Conservation (phyloP, 2,329 filamentous ascomycete genomes). For the Aspergillus ruber region DNA sequence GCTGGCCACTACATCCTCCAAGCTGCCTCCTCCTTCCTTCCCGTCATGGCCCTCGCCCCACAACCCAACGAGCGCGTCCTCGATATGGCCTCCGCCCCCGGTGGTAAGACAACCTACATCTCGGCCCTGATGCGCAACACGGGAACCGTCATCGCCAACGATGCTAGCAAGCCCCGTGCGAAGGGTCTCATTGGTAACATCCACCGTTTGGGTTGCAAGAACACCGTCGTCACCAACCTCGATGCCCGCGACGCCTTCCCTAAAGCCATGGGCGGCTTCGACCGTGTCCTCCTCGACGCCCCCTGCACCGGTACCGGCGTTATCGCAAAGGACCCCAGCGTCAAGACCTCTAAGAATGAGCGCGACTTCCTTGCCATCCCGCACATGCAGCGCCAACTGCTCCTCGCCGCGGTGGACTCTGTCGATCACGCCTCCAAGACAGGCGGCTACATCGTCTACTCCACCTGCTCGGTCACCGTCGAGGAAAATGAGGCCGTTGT, state of each 20-base stretch:
- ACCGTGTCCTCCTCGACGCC: slow-evolving; percentile 87
- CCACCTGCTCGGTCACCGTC: slow-evolving; percentile 88
- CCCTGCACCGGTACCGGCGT: slow-evolving; percentile 96
- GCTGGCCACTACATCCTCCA: slow-evolving; percentile 97
- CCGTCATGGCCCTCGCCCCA: slow-evolving; percentile 93
- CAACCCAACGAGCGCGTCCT: slow-evolving; percentile 88
- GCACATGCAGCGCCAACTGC: slow-evolving; percentile 88
- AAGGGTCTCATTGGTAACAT: slow-evolving; percentile 98
- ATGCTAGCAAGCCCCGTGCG: slow-evolving; percentile 84
- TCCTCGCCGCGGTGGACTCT: slow-evolving; percentile 89
- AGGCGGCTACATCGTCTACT: slow-evolving; percentile 93
- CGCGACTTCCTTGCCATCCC: slow-evolving; percentile 89
- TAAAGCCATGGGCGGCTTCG: slow-evolving; percentile 89
- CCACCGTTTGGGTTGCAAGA: slow-evolving; percentile 86
- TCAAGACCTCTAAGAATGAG: slow-evolving; percentile 98
- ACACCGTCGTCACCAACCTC: slow-evolving; percentile 92
- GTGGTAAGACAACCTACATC: slow-evolving; percentile 93
- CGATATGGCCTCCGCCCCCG: slow-evolving; percentile 91
- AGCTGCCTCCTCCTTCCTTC: slow-evolving; percentile 91
- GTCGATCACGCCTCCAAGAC: slow-evolving; percentile 88
- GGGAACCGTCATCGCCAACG: slow-evolving; percentile 90
- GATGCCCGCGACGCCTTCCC: slow-evolving; percentile 85
- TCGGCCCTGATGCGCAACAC: slow-evolving; percentile 98
- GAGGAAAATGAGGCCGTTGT: slow-evolving; percentile 94
- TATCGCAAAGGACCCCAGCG: slow-evolving; percentile 90